A percentile compares a stretch with the other conserved stretches of the same genome.
phyloP scores from a whole-genome alignment of 2,329 filamentous ascomycete genomes.

The Lomentospora prolificans region DNA sequence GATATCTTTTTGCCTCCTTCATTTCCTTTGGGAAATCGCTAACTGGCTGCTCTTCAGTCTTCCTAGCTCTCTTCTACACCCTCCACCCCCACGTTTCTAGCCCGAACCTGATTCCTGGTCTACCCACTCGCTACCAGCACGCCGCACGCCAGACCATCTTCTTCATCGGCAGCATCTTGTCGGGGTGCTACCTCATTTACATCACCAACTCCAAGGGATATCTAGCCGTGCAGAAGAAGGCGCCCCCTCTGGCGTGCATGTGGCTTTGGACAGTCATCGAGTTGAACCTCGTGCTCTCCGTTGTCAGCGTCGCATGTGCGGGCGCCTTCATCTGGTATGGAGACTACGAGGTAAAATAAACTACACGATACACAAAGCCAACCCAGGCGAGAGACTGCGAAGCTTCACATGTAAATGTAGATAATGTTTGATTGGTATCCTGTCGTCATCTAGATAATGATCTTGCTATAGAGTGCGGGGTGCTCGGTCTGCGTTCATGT shows the following conservation, averaged over 20 bases:
- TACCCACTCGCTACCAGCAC: constrained; percentile 35
- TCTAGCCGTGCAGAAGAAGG: constrained; percentile 81
- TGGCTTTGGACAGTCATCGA: constrained; percentile 95
- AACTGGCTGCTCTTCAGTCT: constrained; percentile 31
- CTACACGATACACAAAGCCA: background rate
- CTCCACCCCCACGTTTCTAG: constrained; percentile 44
- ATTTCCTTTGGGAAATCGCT: constrained; percentile 6
- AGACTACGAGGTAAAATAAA: constrained; percentile 36
- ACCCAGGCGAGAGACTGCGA: background rate
- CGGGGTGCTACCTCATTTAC: constrained; percentile 72
- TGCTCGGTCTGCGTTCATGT: constrained; percentile 4
- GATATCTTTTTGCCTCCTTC: background rate
- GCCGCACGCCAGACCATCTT: constrained; percentile 52
- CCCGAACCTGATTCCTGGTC: constrained; percentile 37
- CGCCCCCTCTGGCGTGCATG: constrained; percentile 77
- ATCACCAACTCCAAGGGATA: constrained; percentile 75
- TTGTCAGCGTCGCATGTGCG: constrained; percentile 39
- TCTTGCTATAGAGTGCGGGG: background rate
- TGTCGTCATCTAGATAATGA: constrained; percentile 1
- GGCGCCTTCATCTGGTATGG: constrained; percentile 35
- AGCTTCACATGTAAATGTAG: no score
- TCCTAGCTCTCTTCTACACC: constrained; percentile 43
- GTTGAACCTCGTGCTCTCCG: constrained; percentile 59
- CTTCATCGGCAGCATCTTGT: constrained; percentile 45
- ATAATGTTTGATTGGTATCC: no score